Evolutionary conservation across 495 filamentous ascomycete species (phyloP), one percentile per base, ranked within the genome.

Genomic region (Opeltia flavorubescens): DNA sequence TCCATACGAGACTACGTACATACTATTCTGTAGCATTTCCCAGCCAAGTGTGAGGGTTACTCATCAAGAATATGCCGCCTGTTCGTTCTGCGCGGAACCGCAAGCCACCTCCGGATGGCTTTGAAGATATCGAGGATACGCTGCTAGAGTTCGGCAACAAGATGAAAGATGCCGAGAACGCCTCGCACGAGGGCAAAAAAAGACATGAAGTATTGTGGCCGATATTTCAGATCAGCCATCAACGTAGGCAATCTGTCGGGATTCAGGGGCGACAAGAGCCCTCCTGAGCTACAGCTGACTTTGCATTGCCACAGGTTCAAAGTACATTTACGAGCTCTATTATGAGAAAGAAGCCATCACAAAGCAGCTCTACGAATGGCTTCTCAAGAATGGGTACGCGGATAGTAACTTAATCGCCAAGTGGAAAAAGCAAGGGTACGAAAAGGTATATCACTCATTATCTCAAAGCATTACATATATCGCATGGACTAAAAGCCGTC

Each of bases 341-440:
- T 98, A 96, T 65, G 83, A 93, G 61, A 94, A 94, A 66, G 85
- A 94, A 64, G 88, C 89, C 38, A 95, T 99, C 64, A 81, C 75
- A 50, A 87, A 84, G 63, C 70, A 76, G 60, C 71, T 96, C 12
- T 99, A 99, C 62, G 89, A 95, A 50, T 99, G 84, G 83, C 69
- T 96, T 55, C 71, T 96, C 38, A 99, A 99, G 74, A 94, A 95
- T 62, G 80, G 80, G 40, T 96, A 99, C 62, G 91, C 86, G 8
- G 91, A 99, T 68, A 76, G 83, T 17, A 89, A 83, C 62, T 67
- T 99, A 51, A 96, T 99, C 58, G 91, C 91, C 13, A 96, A 99
- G 67, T 99, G 91, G 91, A 99, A 99, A 75, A 99, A 96, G 67
- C 83, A 89, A 58, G 93, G 91, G 18, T 99, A 99, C 65, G 91